phyloP scores from a whole-genome alignment of 805 yeast genomes.

The Nakazawaea populi region DNA sequence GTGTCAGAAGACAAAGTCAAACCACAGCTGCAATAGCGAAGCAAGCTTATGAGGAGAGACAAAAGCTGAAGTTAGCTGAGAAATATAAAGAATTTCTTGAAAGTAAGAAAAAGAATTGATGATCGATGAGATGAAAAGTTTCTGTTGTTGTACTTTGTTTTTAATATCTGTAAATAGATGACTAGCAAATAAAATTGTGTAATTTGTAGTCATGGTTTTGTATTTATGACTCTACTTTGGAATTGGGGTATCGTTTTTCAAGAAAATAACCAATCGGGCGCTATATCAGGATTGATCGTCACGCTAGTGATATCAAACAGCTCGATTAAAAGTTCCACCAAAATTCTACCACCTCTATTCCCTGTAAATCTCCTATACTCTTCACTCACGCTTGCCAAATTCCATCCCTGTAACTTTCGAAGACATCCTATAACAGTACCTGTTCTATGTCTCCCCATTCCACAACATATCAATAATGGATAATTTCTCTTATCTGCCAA shows the following conservation, averaged over 20 bases:
- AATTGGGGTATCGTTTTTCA: slow-evolving; percentile 7
- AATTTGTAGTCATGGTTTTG: no score
- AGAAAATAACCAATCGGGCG: slow-evolving; percentile 42
- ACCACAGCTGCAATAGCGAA: slow-evolving; percentile 67
- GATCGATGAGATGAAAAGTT: not conserved
- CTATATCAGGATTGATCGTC: slow-evolving; percentile 31
- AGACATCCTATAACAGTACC: slow-evolving; percentile 96
- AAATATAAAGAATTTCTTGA: slow-evolving; percentile 22
- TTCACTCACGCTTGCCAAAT: slow-evolving; percentile 85
- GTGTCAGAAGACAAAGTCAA: slow-evolving; percentile 58
- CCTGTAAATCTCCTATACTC: slow-evolving; percentile 95
- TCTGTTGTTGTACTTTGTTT: not conserved
- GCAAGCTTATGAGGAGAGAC: slow-evolving; percentile 29
- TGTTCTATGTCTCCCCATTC: slow-evolving; percentile 97
- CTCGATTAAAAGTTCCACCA: slow-evolving; percentile 87
- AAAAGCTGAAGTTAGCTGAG: slow-evolving; percentile 27
- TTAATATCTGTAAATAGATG: not conserved
- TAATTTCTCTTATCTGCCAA: slow-evolving; percentile 69
- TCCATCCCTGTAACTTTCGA: slow-evolving; percentile 95
- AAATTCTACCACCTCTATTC: slow-evolving; percentile 82
- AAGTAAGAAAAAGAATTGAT: slow-evolving; percentile 8
- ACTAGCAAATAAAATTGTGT: not conserved
- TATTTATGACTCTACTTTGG: not conserved
- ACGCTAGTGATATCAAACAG: slow-evolving; percentile 47
- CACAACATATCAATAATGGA: slow-evolving; percentile 90